Percentiles rank a stretch among this genome's conserved stretches.
Conservation (phyloP, 805 yeast genomes). For the Pichia scutulata region DNA sequence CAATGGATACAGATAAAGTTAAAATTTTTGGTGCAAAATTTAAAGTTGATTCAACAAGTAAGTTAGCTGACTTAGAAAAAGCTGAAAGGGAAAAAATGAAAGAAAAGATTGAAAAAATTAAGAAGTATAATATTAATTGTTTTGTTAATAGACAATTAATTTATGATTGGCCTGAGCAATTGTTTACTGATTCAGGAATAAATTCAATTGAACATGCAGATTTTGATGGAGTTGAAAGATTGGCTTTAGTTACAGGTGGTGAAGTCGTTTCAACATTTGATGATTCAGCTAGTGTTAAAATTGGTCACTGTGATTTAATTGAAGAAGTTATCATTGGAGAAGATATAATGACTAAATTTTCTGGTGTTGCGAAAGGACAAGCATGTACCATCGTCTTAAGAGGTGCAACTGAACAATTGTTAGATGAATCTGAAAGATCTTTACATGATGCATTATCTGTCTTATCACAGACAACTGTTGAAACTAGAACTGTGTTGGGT, state of each 20-base stretch:
- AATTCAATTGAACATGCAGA: constrained; percentile 97
- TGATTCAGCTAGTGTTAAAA: constrained; percentile 73
- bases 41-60: constrained; percentile 90
- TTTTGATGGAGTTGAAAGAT: constrained; percentile 94
- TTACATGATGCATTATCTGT: constrained; percentile 95
- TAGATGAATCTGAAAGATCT: constrained; percentile 96
- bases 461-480: constrained; percentile 86
- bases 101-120: constrained; percentile 78
- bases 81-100: constrained; percentile 89
- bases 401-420: constrained; percentile 98
- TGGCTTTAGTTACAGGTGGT: constrained; percentile 95
- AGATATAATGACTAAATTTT: constrained; percentile 78
- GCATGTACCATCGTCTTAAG: constrained; percentile 94
- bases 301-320: constrained; percentile 83
- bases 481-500: constrained; percentile 86
- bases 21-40: constrained; percentile 97
- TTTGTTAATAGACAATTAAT: constrained; percentile 95
- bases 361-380: constrained; percentile 93
- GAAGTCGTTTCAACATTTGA: constrained; percentile 97
- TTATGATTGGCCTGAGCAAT: constrained; percentile 96
- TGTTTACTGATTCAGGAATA: constrained; percentile 79
- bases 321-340: constrained; percentile 95
- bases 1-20: constrained; percentile 95
- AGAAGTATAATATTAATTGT: constrained; percentile 71
- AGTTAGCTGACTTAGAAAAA: constrained; percentile 58